Conservation (phyloP, 2,329 filamentous ascomycete species). For the Curvularia sp. region DNA sequence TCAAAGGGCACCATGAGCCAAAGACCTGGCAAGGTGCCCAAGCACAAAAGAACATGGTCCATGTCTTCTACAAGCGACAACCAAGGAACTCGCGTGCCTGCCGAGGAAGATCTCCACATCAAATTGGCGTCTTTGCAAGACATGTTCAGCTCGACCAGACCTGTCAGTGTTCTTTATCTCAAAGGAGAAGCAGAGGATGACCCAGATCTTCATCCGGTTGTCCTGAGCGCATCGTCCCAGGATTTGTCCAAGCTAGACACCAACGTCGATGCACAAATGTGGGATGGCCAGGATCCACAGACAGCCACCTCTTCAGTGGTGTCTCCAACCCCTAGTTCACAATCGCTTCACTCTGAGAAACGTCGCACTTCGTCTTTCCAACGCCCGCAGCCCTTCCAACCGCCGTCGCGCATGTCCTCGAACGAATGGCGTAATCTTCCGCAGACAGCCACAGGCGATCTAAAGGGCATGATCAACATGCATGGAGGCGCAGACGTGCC, state of each 20-base stretch:
- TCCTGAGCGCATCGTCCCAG: conserved; percentile 70
- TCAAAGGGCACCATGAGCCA: conserved; percentile 58
- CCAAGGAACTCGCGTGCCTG: conserved; percentile 52
- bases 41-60: conserved; percentile 95
- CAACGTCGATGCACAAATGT: conserved; percentile 52
- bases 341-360: conserved; percentile 53
- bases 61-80: conserved; percentile 73
- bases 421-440: conserved; percentile 67
- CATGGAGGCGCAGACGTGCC: conserved; percentile 57
- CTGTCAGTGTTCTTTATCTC: conserved; percentile 79
- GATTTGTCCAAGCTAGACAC: conserved; percentile 64
- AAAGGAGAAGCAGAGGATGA: conserved; percentile 80
- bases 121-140: conserved; percentile 82
- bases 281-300: conserved; percentile 61
- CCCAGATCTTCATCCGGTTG: conserved; percentile 78
- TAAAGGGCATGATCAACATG: conserved; percentile 54
- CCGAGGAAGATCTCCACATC: conserved; percentile 75
- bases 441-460: conserved; percentile 61
- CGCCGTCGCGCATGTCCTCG: conserved; percentile 55
- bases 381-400: conserved; percentile 54
- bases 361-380: conserved; percentile 55
- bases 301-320: conserved; percentile 63
- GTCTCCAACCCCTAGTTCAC: conserved; percentile 58
- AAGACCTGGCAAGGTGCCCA: conserved; percentile 79
- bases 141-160: conserved; percentile 86